Percentiles rank a stretch among this genome's conserved stretches.
Conservation (phyloP, 306 rosid species). For the Ochetophila trinervis region DNA sequence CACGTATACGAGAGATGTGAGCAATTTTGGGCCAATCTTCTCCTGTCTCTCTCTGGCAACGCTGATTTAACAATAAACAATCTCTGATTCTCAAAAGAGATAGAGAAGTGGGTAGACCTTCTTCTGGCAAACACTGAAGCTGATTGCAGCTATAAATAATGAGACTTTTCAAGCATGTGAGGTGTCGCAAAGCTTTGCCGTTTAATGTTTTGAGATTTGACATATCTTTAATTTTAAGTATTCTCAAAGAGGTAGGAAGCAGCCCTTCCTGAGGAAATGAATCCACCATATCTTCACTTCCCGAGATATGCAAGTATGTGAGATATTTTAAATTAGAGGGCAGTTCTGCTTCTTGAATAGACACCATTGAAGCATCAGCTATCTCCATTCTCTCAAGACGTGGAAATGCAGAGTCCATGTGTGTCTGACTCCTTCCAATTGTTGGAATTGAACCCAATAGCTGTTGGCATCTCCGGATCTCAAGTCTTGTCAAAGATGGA, state of each 20-base stretch:
- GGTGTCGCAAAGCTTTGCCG: background rate
- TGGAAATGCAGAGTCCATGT: background rate
- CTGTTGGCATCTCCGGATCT: too few relatives aligned
- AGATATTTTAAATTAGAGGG: background rate
- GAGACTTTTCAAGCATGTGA: background rate
- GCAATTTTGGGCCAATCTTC: slow-evolving; percentile 22
- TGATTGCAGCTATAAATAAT: background rate
- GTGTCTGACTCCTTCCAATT: too few relatives aligned
- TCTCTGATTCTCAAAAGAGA: background rate
- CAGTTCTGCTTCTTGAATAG: slow-evolving; percentile 11
- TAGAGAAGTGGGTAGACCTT: slow-evolving; percentile 6
- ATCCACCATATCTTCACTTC: too few relatives aligned
- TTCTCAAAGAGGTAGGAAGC: too few relatives aligned
- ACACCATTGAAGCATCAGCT: background rate
- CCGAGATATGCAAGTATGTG: too few relatives aligned
- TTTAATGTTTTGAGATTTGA: background rate
- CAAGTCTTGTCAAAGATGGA: too few relatives aligned
- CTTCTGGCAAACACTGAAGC: slow-evolving; percentile 10
- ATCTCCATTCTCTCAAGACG: background rate
- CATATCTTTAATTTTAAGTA: too few relatives aligned
- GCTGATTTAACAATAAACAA: background rate
- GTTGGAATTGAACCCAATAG: too few relatives aligned
- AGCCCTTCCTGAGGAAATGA: too few relatives aligned
- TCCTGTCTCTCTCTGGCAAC: background rate
- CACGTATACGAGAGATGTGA: too few relatives aligned